A percentile compares a stretch with the other conserved stretches of the same genome.
These are phyloP conservation scores for Pythium apleroticum DNA, from an alignment of 352 stramenopile species.

Conservation along the genomic window DNA sequence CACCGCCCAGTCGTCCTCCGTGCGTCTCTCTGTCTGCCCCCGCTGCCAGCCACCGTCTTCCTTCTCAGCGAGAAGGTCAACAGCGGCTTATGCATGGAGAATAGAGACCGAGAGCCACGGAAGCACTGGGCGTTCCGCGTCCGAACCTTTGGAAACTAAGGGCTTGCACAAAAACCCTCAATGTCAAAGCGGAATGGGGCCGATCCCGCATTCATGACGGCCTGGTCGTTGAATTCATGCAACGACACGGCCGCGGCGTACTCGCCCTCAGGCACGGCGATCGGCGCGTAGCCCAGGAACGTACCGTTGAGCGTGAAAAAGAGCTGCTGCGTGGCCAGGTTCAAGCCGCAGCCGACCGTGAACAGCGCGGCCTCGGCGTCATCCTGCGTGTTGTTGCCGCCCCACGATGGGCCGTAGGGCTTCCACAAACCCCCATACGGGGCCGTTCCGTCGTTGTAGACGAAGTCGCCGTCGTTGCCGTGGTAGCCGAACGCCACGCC, in stretches of 20 bases:
- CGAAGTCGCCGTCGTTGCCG: conserved; percentile 84
- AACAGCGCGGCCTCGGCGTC: conserved; percentile 32
- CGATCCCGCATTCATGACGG: conserved; percentile 67
- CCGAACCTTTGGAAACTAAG: conserved; percentile 36
- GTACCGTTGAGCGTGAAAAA: conserved; percentile 85
- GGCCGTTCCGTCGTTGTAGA: conserved; percentile 73
- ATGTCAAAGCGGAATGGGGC: conserved; percentile 81
- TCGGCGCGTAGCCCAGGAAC: conserved; percentile 50
- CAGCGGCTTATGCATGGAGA: not conserved
- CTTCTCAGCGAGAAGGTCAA: not conserved
- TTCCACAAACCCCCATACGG: conserved; percentile 71
- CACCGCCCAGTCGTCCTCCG: not conserved
- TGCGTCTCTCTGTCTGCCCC: not conserved
- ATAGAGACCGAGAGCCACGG: not conserved
- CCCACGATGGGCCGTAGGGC: conserved; percentile 72
- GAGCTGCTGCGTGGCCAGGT: conserved; percentile 45
- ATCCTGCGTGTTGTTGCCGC: conserved; percentile 31
- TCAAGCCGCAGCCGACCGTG: conserved; percentile 75
- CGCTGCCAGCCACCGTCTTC: not conserved
- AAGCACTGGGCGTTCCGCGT: conserved; percentile 11
- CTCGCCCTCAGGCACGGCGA: conserved; percentile 47
- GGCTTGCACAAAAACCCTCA: conserved; percentile 89
- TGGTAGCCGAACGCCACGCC: conserved; percentile 83
- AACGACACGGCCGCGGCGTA: conserved; percentile 80
- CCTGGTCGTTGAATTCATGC: conserved; percentile 70